A percentile compares a stretch with the other conserved stretches of the same genome.
Conservation (phyloP, 2,329 filamentous ascomycete species). For the Raffaelea albimanens region DNA sequence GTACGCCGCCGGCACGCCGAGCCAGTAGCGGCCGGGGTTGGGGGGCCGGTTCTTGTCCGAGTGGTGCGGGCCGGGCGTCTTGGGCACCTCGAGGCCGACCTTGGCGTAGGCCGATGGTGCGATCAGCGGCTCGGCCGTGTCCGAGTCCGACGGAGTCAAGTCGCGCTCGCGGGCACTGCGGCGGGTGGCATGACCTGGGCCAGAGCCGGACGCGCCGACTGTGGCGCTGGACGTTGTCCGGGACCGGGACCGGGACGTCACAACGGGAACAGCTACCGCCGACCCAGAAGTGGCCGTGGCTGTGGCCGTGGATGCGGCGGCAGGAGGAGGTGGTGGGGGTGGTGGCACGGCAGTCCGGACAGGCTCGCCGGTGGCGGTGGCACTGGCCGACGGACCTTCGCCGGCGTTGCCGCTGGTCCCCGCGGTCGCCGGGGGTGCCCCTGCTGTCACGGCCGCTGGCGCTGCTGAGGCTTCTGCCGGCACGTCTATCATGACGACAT, state of each 20-base stretch:
- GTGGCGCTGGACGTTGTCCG: not conserved
- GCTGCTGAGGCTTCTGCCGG: constrained; percentile 33
- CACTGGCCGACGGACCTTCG: too few species aligned
- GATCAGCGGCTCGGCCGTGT: constrained; percentile 59
- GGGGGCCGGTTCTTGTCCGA: constrained; percentile 36
- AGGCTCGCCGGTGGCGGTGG: constrained; percentile 42
- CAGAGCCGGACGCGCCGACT: too few species aligned
- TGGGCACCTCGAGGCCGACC: constrained; percentile 64
- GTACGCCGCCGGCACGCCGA: constrained; percentile 67
- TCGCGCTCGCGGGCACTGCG: constrained; percentile 38
- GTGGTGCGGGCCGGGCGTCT: constrained; percentile 56
- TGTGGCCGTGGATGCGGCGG: not conserved
- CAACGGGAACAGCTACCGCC: not conserved
- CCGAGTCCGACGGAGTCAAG: constrained; percentile 62
- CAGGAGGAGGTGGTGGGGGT: not conserved
- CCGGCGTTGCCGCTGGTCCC: too few species aligned
- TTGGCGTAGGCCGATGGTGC: constrained; percentile 53
- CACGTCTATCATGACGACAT: constrained; percentile 49
- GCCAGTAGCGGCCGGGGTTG: constrained; percentile 74
- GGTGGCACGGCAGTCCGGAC: not conserved
- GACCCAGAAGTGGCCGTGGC: not conserved
- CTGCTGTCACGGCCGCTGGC: constrained; percentile 18
- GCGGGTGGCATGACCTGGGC: constrained; percentile 12
- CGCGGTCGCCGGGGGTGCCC: constrained; percentile 12
- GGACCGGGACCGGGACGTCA: not conserved